phyloP scores from a whole-genome alignment of 768 basidiomycete species.

The Exidia glandulosa region DNA sequence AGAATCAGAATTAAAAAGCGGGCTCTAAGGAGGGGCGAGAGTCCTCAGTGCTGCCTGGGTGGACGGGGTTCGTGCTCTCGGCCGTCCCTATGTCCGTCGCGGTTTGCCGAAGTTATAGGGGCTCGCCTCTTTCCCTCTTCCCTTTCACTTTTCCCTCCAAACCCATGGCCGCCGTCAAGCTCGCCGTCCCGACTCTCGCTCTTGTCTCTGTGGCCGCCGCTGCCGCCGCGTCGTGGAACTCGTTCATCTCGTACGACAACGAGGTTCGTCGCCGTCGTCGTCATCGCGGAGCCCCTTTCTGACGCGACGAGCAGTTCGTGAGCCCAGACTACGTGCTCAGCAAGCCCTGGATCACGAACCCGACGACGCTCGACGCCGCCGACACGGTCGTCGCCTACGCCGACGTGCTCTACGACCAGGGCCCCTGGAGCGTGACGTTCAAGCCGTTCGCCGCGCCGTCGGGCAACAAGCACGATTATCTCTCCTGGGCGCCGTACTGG shows the following conservation, averaged over 20 bases:
- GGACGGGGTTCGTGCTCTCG: no score
- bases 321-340: constrained; percentile 37
- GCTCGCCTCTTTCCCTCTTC: no score
- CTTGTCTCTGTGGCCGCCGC: background rate
- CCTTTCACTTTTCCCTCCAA: no score
- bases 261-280: background rate
- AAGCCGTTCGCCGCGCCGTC: constrained; percentile 6
- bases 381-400: constrained; percentile 39
- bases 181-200: background rate
- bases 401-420: constrained; percentile 25
- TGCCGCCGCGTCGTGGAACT: background rate
- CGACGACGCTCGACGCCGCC: constrained; percentile 35
- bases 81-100: no score
- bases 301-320: constrained; percentile 47
- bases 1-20: no score
- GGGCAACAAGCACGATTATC: constrained; percentile 11
- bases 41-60: no score
- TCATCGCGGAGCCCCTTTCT: constrained; percentile 1
- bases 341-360: constrained; percentile 25
- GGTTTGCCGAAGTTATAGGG: no score
- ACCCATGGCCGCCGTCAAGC: no score
- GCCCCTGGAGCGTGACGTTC: constrained; percentile 42
- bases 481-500: background rate
- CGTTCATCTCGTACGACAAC: background rate
- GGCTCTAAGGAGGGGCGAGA: no score